phyloP scores from a whole-genome alignment of 805 yeast genomes.

The Lachancea waltii region DNA sequence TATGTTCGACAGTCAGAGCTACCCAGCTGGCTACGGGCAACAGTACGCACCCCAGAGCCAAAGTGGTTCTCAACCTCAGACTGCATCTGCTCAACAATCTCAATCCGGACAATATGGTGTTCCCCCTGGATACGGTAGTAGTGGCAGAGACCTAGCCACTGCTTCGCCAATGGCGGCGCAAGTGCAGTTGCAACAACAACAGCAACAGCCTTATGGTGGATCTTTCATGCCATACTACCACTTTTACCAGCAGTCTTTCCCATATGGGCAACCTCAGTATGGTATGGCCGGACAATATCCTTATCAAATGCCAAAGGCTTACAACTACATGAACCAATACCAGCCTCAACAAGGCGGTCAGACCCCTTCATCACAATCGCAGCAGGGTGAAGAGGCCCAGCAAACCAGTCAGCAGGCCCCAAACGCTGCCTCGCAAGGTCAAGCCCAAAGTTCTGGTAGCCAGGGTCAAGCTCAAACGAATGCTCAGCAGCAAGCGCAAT shows the following conservation, averaged over 20 bases:
- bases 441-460: slow-evolving; percentile 22
- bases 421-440: slow-evolving; percentile 16
- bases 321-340: slow-evolving; percentile 21
- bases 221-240: slow-evolving; percentile 34
- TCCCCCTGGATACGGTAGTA: slow-evolving; percentile 25
- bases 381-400: slow-evolving; percentile 12
- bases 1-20: slow-evolving; percentile 31
- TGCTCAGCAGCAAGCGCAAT: slow-evolving; percentile 28
- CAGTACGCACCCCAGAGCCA: slow-evolving; percentile 21
- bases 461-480: slow-evolving; percentile 17
- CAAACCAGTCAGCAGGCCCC: slow-evolving; percentile 17
- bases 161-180: slow-evolving; percentile 25
- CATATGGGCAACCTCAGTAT: slow-evolving; percentile 34
- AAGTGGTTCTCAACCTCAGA: slow-evolving; percentile 11
- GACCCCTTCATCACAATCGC: slow-evolving; percentile 13
- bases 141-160: slow-evolving; percentile 19
- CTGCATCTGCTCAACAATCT: slow-evolving; percentile 11
- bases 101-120: slow-evolving; percentile 18
- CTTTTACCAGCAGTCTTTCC: slow-evolving; percentile 33
- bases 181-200: slow-evolving; percentile 16
- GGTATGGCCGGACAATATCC: slow-evolving; percentile 31
- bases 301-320: slow-evolving; percentile 27
- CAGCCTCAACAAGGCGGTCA: slow-evolving; percentile 19
- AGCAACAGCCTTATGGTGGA: slow-evolving; percentile 29
- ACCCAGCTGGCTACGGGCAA: slow-evolving; percentile 25